These are phyloP conservation scores for Beta vulgaris DNA, from an alignment of 148 eudicot genomes.

Conservation along the genomic window DNA sequence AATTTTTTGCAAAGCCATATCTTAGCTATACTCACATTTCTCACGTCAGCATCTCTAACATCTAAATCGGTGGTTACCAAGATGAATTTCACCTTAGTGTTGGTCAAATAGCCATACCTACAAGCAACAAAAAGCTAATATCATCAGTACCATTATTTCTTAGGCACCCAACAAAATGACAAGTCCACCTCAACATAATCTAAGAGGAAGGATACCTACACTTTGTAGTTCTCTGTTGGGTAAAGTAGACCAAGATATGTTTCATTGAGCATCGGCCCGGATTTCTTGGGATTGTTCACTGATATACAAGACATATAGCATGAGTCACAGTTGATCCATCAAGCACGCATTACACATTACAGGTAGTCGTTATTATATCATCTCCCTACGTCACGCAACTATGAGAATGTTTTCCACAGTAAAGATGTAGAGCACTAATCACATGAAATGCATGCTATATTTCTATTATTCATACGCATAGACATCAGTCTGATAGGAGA, in stretches of 20 bases:
- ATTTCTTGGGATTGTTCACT: conserved; percentile 98
- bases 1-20: neutral
- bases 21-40: conserved; percentile 69
- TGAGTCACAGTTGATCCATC: neutral
- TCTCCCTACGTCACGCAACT: neutral
- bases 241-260: conserved; percentile 90
- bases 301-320: conserved; percentile 24
- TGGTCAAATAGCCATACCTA: conserved; percentile 96
- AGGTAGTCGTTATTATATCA: neutral
- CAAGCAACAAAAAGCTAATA: conserved; percentile 15
- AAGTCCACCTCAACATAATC: conserved; percentile 1
- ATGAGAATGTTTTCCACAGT: neutral
- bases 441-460: neutral
- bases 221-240: conserved; percentile 95
- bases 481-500: neutral
- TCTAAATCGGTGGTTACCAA: conserved; percentile 92
- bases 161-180: neutral
- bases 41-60: conserved; percentile 89
- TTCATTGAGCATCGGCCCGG: conserved; percentile 89
- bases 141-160: neutral
- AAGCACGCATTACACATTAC: neutral
- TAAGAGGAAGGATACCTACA: conserved; percentile 46
- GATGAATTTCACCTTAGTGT: conserved; percentile 91
- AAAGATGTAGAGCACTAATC: neutral
- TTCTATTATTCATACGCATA: neutral